Evolutionary conservation across 495 filamentous ascomycete genomes (phyloP), one percentile per base, ranked within the genome.

Genomic region (Aspergillus saccharolyticus): DNA sequence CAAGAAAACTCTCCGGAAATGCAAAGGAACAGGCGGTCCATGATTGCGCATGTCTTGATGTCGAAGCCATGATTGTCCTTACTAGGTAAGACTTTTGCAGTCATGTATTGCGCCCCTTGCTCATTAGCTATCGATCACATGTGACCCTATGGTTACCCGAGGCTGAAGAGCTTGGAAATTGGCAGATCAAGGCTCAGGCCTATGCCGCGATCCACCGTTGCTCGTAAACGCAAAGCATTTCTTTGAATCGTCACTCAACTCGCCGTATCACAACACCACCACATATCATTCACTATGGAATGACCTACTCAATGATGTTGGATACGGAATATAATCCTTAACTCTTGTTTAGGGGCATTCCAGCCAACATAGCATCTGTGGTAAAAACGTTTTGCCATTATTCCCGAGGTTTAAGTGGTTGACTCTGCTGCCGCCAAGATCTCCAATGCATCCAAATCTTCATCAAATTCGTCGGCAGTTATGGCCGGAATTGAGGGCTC

Each of bases 361-460:
- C 4, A 12, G 33, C 12, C 1, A 49, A 25, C 4, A 16, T 16
- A 49, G 21, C 46, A 49, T 49, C 0, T 14, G 20, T 45, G 19
- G 33, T 17, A 21, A 44, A 30, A 19, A n/a, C n/a, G n/a, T n/a
- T 20, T 14, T 15, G 15, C 10, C 3, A 46, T 3, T 16, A 25
- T 22, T 4, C 39, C 28, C 21, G 15, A 15, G 15, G 28, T 19
- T 50, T 18, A 50, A 16, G 28, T 19, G 30, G 1, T 21, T 14
- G 61, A 47, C 47, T 70, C 70, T 18, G 65, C 65, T 25, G 67
- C 71, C 24, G 67, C 64, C n/a, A 78, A 57, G 28, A 70, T 72
- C 58, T 77, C 74, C 17, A 77, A 61, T 25, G 68, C 73, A 57
- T 78, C 75, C 12, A 65, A 60, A 55, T 74, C 75, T 52, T 73